phyloP scores from a whole-genome alignment of 768 basidiomycete species.

The Collybiopsis confluens region DNA sequence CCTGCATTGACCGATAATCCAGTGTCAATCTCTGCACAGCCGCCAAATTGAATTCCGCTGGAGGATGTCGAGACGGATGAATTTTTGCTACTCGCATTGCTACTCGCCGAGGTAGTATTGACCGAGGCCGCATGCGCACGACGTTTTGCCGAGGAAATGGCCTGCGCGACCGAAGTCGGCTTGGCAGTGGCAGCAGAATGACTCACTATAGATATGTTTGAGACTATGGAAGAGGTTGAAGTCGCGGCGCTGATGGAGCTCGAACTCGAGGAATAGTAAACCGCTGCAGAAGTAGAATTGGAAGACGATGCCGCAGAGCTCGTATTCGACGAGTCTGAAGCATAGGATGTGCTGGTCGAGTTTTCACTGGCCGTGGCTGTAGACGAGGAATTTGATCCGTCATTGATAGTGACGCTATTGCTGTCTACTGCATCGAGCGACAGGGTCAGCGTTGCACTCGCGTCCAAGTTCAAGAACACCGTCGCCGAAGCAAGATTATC shows the following conservation, averaged over 20 bases:
- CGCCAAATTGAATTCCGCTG: conserved; percentile 20
- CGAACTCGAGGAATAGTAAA: not conserved
- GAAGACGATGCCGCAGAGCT: not conserved
- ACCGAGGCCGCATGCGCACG: not conserved
- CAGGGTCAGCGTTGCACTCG: conserved; percentile 3
- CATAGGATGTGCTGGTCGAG: not conserved
- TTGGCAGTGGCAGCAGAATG: not conserved
- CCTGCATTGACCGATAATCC: conserved; percentile 27
- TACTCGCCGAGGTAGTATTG: not conserved
- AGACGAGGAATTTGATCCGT: not conserved
- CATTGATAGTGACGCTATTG: not conserved
- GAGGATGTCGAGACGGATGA: conserved; percentile 5
- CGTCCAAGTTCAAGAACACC: conserved; percentile 4
- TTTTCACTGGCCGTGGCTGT: not conserved
- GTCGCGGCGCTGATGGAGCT: not conserved
- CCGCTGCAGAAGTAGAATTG: not conserved
- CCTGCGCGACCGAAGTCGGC: conserved; percentile 3
- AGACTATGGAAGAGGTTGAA: not conserved
- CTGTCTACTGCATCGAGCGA: conserved; percentile 3
- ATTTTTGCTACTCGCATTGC: not conserved
- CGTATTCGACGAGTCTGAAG: not conserved
- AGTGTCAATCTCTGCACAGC: conserved; percentile 29
- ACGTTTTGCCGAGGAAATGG: not conserved
- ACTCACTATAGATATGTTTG: not conserved
- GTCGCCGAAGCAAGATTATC: not conserved